Evolutionary conservation across 345 rosid species (phyloP).

Genomic region (Murraya koenigii): DNA sequence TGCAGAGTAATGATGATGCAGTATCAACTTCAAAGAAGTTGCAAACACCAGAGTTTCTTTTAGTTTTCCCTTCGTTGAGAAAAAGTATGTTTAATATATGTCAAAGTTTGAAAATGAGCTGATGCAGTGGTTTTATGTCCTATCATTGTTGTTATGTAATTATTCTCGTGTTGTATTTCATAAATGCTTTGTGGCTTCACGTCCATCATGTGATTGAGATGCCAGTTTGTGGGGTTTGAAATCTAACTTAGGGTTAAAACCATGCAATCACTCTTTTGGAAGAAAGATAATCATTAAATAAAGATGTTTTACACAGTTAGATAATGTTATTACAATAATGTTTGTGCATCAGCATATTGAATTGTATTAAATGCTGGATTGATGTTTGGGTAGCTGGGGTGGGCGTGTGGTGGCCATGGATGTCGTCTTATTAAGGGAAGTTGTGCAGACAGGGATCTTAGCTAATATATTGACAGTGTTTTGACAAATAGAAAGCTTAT

Average conservation of each 20-base stretch:
- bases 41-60: neutral
- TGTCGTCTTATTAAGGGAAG: neutral
- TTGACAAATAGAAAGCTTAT: neutral
- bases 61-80: neutral
- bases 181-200: neutral
- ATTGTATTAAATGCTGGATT: neutral
- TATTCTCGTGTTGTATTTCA: neutral
- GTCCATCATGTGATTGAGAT: neutral
- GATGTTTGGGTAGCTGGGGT: neutral
- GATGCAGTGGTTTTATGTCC: neutral
- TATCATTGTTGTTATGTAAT: neutral
- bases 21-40: slow-evolving; percentile 5
- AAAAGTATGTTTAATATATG: slow-evolving; percentile 6
- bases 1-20: slow-evolving; percentile 18
- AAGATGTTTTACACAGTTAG: neutral
- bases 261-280: neutral
- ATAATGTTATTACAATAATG: neutral
- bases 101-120: neutral
- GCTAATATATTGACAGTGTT: neutral
- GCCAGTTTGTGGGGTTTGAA: neutral
- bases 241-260: neutral
- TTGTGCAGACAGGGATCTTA: neutral
- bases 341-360: neutral
- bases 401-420: neutral
- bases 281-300: neutral